Evolutionary conservation across 2,329 filamentous ascomycete genomes (phyloP), one percentile per base, ranked within the genome.

Genomic region (Cladophialophora carrionii): DNA sequence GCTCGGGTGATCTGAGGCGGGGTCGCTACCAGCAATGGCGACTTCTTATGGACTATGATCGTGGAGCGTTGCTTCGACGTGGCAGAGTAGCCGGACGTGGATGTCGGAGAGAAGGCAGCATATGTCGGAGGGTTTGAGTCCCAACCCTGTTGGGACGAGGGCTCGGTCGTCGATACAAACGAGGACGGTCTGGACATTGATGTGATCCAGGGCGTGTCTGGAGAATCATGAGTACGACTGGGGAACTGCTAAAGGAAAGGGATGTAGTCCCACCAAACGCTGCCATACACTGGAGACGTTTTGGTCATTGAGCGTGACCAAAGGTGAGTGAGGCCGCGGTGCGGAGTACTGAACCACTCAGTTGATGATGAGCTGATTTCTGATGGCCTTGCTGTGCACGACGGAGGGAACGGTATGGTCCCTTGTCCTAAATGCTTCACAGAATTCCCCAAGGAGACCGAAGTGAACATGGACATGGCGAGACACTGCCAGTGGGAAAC

Each of bases 31-130:
- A 99, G 84, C 53, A 99, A 80, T 10, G 95, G 95, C 17, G 92
- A 96, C 79, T 98, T 99, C 77, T 96, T 94, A 78, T 98, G 93
- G 22, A 99, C 93, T 71, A 98, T 87, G 72, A 99, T 93, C 63
- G 92, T 96, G 20, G 92, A 96, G 53, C 91, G 88, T 68, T 94
- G 90, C 74, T 90, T 90, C 49, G 87, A 87, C 43, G 87, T 85
- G 54, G 89, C 83, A 4, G 87, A 84, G 43, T 85, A 85, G 63
- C 89, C 86, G 52, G 87, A 89, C 71, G 93, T 85, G 24, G 90
- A 91, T 24, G 89, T 85, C 34, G 95, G 93, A 4, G 94, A 95
- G 81, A 99, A 99, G 73, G 91, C 86, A 69, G 95, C 95, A 75
- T 90, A 88, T 53, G 94, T 98, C 54, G 92, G 89, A 62, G 86